A percentile compares a stretch with the other conserved stretches of the same genome.
Evolutionary conservation across 2,329 filamentous ascomycete species (phyloP).

Genomic region (Alternaria triticina): DNA sequence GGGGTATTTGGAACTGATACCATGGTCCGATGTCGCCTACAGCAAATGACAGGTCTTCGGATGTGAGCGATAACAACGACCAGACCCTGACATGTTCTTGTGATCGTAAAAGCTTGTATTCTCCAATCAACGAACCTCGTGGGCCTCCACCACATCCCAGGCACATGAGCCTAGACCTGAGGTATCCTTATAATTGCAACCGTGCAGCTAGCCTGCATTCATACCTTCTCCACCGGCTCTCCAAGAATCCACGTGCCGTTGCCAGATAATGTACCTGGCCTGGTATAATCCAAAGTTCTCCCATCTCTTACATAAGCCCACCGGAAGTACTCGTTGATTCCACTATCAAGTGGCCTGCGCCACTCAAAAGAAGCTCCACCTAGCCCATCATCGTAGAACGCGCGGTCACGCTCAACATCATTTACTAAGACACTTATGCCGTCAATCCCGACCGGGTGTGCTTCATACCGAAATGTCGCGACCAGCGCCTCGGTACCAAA

Average conservation of each 20-base stretch:
- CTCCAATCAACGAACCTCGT: background rate
- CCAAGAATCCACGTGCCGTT: conserved; percentile 43
- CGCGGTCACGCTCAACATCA: conserved; percentile 72
- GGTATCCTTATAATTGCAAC: background rate
- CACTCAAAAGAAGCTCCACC: conserved; percentile 27
- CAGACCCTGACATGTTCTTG: background rate
- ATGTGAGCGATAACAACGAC: background rate
- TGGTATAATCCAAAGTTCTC: conserved; percentile 41
- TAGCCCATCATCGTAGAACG: conserved; percentile 30
- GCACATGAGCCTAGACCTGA: background rate
- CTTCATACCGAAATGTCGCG: conserved; percentile 63
- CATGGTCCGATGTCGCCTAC: background rate
- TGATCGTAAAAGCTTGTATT: background rate
- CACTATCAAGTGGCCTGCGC: conserved; percentile 50
- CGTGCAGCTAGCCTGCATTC: conserved; percentile 19
- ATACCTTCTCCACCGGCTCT: background rate
- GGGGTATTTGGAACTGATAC: background rate
- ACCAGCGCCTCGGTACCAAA: conserved; percentile 55
- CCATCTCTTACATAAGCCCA: conserved; percentile 41
- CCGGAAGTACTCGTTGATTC: conserved; percentile 43
- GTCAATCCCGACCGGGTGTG: conserved; percentile 61
- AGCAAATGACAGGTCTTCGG: background rate
- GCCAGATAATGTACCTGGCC: conserved; percentile 29
- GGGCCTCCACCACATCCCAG: background rate
- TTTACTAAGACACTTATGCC: conserved; percentile 82